phyloP scores from a whole-genome alignment of 2,329 filamentous ascomycete genomes.

The Knoxdaviesia capensis region DNA sequence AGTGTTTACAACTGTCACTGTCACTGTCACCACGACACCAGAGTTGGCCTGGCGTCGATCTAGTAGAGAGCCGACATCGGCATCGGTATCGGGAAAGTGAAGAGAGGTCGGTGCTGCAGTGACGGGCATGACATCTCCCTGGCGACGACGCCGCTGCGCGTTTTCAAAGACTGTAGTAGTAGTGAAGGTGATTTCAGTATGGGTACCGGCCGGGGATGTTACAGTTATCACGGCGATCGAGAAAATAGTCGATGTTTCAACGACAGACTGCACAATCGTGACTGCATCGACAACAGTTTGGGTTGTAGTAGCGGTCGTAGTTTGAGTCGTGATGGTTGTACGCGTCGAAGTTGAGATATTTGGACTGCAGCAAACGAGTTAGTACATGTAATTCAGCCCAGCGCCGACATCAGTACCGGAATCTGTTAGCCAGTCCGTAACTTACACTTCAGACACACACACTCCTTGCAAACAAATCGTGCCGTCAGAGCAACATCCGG shows the following conservation, averaged over 20 bases:
- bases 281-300: neutral
- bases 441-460: slow-evolving; percentile 3
- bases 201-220: slow-evolving; percentile 1
- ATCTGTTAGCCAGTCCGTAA: neutral
- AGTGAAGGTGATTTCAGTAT: slow-evolving; percentile 1
- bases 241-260: neutral
- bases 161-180: neutral
- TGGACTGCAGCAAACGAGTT: too few species aligned
- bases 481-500: slow-evolving; percentile 1
- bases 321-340: slow-evolving; percentile 1
- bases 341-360: neutral
- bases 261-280: neutral
- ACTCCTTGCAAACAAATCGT: slow-evolving; percentile 1
- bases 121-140: neutral
- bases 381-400: neutral
- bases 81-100: neutral
- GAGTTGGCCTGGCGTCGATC: neutral
- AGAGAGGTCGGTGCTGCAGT: neutral
- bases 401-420: neutral
- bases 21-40: neutral
- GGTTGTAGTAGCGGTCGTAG: neutral
- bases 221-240: slow-evolving; percentile 1
- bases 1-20: neutral
- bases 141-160: neutral
- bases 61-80: neutral